Conservation (phyloP, 2,329 filamentous ascomycete genomes). For the Colletotrichum cuscutae region DNA sequence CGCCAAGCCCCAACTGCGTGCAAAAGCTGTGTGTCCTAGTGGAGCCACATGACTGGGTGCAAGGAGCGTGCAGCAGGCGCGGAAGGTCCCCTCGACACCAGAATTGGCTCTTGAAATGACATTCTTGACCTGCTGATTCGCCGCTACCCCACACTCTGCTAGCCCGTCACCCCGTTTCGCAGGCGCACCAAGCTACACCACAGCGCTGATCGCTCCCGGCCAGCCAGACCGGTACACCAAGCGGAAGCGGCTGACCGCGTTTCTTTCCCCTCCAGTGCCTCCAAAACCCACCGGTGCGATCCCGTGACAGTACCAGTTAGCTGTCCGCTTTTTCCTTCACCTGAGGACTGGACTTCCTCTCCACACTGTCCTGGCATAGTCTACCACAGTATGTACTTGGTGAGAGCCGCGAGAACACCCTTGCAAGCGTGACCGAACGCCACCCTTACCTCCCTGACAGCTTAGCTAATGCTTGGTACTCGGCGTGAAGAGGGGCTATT, state of each 20-base stretch:
- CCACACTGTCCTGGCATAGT: background rate
- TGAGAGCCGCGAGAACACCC: background rate
- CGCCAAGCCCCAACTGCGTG: constrained; percentile 22
- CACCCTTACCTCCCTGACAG: background rate
- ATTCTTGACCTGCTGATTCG: constrained; percentile 34
- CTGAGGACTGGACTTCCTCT: background rate
- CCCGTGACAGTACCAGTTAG: background rate
- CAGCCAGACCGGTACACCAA: background rate
- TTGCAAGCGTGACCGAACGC: background rate
- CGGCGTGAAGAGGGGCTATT: background rate
- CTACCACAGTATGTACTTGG: no score
- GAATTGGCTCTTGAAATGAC: constrained; percentile 24
- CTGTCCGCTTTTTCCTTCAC: background rate
- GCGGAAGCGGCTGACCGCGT: background rate
- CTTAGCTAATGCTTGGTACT: background rate
- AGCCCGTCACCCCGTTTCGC: background rate
- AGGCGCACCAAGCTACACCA: background rate
- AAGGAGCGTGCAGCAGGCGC: background rate
- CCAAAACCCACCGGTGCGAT: background rate
- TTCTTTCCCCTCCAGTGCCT: background rate
- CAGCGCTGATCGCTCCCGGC: background rate
- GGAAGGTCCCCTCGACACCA: constrained; percentile 1
- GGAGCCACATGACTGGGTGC: constrained; percentile 35
- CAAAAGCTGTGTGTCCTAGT: constrained; percentile 20
- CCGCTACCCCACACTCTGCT: constrained; percentile 36